Evolutionary conservation across 2,329 filamentous ascomycete genomes (phyloP).

Genomic region (Clarireedia hainanense): DNA sequence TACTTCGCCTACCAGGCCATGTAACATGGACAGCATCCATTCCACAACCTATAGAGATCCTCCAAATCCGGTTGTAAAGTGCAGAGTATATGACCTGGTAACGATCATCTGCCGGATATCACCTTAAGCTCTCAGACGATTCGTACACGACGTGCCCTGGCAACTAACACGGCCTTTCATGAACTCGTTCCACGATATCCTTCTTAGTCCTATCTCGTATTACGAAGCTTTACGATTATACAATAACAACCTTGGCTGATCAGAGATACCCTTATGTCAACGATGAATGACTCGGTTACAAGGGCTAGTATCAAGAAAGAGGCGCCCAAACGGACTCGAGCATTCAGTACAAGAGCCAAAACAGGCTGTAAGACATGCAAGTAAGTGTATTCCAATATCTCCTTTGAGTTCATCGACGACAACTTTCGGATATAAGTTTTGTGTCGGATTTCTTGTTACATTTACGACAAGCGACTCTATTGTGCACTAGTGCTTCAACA

Average conservation of each 20-base stretch:
- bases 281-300: not conserved
- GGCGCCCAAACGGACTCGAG: conserved; percentile 2
- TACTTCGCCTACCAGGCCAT: not conserved
- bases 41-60: not conserved
- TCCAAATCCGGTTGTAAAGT: not conserved
- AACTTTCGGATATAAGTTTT: not conserved
- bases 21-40: not conserved
- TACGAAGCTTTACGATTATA: not conserved
- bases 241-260: not conserved
- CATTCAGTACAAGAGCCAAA: conserved; percentile 8
- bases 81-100: not conserved
- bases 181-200: not conserved
- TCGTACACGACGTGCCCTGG: not conserved
- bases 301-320: not conserved
- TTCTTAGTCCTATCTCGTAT: too few species aligned
- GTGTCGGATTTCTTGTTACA: not conserved
- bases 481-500: too few species aligned
- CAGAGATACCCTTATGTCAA: not conserved
- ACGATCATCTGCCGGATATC: not conserved
- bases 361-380: conserved; percentile 14
- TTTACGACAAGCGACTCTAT: not conserved
- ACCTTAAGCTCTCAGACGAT: not conserved
- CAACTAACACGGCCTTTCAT: too few species aligned
- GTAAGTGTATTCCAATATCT: not conserved
- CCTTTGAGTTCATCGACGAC: not conserved